Evolutionary conservation across 768 basidiomycete species (phyloP).

Genomic region (Lactarius hengduanensis): DNA sequence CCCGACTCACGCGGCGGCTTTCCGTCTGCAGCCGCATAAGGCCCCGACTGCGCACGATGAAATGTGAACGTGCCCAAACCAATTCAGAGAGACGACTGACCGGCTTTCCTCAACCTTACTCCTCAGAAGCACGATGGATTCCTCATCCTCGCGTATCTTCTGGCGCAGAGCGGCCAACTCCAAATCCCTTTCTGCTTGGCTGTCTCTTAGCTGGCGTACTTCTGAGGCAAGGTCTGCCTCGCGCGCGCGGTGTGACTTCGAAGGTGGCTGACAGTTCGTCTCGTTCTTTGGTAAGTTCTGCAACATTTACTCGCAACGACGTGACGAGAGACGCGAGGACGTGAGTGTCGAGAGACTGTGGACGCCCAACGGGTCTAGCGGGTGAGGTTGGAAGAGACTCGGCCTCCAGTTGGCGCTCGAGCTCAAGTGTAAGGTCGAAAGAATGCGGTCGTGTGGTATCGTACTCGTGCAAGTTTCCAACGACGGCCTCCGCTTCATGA

Average conservation of each 20-base stretch:
- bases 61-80: conserved; percentile 10
- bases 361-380: conserved; percentile 34
- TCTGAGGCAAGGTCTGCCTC: conserved; percentile 65
- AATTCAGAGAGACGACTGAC: conserved; percentile 39
- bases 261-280: conserved; percentile 61
- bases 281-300: conserved; percentile 65
- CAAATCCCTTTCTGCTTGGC: conserved; percentile 41
- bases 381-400: conserved; percentile 57
- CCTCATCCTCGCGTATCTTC: conserved; percentile 63
- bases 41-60: conserved; percentile 55
- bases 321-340: conserved; percentile 75
- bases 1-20: conserved; percentile 59
- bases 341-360: conserved; percentile 65
- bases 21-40: conserved; percentile 86
- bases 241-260: conserved; percentile 47
- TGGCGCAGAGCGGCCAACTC: conserved; percentile 32
- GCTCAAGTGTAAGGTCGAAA: conserved; percentile 68
- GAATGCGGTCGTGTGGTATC: conserved; percentile 44
- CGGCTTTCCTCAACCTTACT: conserved; percentile 88
- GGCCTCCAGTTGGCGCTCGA: conserved; percentile 71
- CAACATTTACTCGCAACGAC: conserved; percentile 64
- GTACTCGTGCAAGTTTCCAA: conserved; percentile 26
- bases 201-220: conserved; percentile 62
- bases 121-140: conserved; percentile 70
- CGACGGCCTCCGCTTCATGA: conserved; percentile 30